Conservation (phyloP, 805 yeast genomes). For the Yarrowia sp. region DNA sequence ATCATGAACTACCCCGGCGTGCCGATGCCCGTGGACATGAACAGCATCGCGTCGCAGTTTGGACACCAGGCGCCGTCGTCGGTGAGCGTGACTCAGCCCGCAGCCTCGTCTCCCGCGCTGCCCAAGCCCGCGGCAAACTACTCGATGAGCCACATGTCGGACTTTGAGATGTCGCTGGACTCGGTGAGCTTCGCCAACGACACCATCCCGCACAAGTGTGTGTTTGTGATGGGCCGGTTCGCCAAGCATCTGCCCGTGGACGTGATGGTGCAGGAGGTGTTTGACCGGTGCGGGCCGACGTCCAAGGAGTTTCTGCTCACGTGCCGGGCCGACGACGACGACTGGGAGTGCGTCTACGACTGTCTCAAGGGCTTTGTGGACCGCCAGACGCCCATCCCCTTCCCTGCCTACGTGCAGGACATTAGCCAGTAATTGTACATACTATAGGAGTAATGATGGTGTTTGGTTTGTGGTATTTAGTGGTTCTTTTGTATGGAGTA, state of each 20-base stretch:
- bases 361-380: conserved; percentile 10
- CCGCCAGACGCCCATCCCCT: conserved; percentile 14
- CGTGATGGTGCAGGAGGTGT: conserved; percentile 17
- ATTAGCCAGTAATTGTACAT: not conserved
- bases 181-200: not conserved
- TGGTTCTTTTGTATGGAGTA: too few species aligned
- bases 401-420: conserved; percentile 19
- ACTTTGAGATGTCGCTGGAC: conserved; percentile 7
- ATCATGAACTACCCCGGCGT: conserved; percentile 6
- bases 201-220: not conserved
- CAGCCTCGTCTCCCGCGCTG: not conserved
- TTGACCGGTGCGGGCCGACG: not conserved
- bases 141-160: conserved; percentile 7
- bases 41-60: not conserved
- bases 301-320: conserved; percentile 16
- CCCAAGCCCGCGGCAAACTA: not conserved
- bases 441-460: too few species aligned
- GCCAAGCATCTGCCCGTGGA: conserved; percentile 10
- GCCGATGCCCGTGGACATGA: not conserved
- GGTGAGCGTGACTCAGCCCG: not conserved
- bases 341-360: conserved; percentile 16
- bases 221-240: not conserved
- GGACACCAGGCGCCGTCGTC: not conserved
- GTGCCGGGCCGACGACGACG: not conserved
- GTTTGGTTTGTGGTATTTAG: too few species aligned